Evolutionary conservation across 805 yeast species (phyloP), one percentile per base, ranked within the genome.

Genomic region (Yamadazyma sp.): DNA sequence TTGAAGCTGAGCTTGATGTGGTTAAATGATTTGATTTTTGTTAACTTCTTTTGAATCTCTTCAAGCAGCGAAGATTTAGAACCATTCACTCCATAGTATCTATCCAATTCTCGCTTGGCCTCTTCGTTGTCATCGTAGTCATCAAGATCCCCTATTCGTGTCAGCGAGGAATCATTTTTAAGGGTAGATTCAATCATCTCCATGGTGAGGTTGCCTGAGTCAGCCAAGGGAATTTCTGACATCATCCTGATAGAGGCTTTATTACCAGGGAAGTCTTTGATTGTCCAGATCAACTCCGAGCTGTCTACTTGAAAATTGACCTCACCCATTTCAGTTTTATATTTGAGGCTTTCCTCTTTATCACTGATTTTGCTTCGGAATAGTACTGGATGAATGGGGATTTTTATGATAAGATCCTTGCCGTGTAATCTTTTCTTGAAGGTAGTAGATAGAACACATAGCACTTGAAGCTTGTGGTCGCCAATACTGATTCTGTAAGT

Each of bases 271-370:
- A 87, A 59, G 14, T 80, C 68, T 3, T 75, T 78, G 12, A 89
- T 71, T 29, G 73, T 73, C 97, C 97, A 90, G 1, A 82, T 57
- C 2, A 90, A 60, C 37, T 77, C 78, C 21, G 82, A 76, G 29
- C 76, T 71, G 46, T 88, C 91, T 5, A 93, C 71, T 41, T 80
- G 80, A 55, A 81, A 85, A 8, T 75, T 64, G 1, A 86, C 93
- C 25, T 71, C 71, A 0, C 97, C 97, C 22, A 71, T 48, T 46
- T 80, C 80, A 4, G 93, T 71, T 50, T 82, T 85, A 59, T 79
- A 87, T 48, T 79, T 77, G 15, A 90, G 77, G 2, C 75, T 64
- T 11, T 46, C 46, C 3, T 34, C 45, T 7, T 75, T 64, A 10
- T 45, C 48, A 7, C 35, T 40, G 15, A 38, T 10, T 2, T 21